phyloP scores from a whole-genome alignment of 345 rosid species.

The Hirschfeldia incana region DNA sequence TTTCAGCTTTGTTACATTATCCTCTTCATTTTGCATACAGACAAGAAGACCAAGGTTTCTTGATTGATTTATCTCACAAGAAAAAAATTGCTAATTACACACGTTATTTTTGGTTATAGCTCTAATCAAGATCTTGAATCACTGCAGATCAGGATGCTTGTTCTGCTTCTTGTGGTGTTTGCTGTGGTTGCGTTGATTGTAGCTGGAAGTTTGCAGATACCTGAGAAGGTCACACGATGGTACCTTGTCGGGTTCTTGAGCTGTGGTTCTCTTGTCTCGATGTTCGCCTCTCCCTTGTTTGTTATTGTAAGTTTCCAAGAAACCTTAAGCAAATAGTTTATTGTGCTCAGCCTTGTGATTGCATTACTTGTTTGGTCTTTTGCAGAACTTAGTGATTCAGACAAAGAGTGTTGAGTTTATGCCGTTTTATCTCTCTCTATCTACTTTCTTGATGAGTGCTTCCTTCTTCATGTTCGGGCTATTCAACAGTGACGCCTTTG shows the following conservation, averaged over 20 bases:
- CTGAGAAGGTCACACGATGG: slow-evolving; percentile 42
- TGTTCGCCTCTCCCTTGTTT: slow-evolving; percentile 95
- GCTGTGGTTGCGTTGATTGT: slow-evolving; percentile 49
- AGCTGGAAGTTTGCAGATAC: slow-evolving; percentile 63
- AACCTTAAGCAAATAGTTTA: background rate
- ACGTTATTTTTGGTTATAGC: background rate
- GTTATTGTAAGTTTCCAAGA: slow-evolving; percentile 64
- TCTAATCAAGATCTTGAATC: background rate
- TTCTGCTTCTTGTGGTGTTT: slow-evolving; percentile 55
- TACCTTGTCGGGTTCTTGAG: slow-evolving; percentile 65
- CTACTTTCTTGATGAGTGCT: slow-evolving; percentile 84
- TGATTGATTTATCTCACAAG: background rate
- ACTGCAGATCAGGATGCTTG: slow-evolving; percentile 61
- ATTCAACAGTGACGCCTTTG: slow-evolving; percentile 62
- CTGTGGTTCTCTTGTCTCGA: slow-evolving; percentile 68
- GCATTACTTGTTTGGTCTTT: background rate
- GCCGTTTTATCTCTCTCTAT: slow-evolving; percentile 88
- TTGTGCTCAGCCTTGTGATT: slow-evolving; percentile 5
- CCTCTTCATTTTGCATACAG: slow-evolving; percentile 61
- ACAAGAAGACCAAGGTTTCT: slow-evolving; percentile 60
- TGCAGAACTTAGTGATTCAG: slow-evolving; percentile 76
- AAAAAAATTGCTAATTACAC: background rate
- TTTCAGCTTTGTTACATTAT: slow-evolving; percentile 67
- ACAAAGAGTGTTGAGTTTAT: slow-evolving; percentile 86
- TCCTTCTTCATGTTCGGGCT: slow-evolving; percentile 70